Evolutionary conservation across 2,329 filamentous ascomycete species (phyloP).

Genomic region (Fusarium continuum): DNA sequence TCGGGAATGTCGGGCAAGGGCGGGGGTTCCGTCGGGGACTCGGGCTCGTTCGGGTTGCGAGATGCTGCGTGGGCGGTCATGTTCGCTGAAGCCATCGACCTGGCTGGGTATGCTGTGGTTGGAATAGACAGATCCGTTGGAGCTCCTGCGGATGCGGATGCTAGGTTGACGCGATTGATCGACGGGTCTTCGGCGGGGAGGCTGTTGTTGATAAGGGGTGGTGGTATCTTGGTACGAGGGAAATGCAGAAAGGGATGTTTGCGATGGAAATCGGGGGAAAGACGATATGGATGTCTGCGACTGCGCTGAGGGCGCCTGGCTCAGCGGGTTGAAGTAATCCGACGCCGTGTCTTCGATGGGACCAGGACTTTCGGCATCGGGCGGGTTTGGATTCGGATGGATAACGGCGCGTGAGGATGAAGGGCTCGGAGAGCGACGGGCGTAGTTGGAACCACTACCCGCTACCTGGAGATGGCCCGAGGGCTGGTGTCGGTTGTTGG

Average conservation of each 20-base stretch:
- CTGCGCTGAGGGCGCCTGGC: constrained; percentile 32
- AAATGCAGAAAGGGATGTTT: constrained; percentile 26
- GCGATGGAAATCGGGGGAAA: constrained; percentile 21
- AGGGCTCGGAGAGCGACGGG: constrained; percentile 31
- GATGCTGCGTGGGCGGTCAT: constrained; percentile 47
- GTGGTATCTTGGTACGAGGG: constrained; percentile 10
- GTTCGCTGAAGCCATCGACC: constrained; percentile 17
- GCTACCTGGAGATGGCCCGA: constrained; percentile 28
- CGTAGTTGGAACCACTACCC: neutral
- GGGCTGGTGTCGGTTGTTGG: constrained; percentile 28
- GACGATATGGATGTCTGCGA: constrained; percentile 34
- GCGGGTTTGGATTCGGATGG: neutral
- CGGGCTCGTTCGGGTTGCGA: constrained; percentile 48
- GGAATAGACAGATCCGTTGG: constrained; percentile 37
- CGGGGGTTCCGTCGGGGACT: constrained; percentile 23
- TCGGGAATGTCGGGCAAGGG: constrained; percentile 44
- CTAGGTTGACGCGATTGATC: constrained; percentile 38
- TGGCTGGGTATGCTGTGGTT: constrained; percentile 8
- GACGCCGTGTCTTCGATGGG: constrained; percentile 35
- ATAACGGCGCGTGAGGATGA: constrained; percentile 13
- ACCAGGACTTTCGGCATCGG: constrained; percentile 30
- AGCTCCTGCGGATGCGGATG: constrained; percentile 40
- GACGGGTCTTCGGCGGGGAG: constrained; percentile 21
- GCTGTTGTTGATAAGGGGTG: neutral
- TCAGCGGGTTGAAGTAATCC: constrained; percentile 41